Evolutionary conservation across 2,329 filamentous ascomycete species (phyloP).

Genomic region (Neophaeococcomyces mojaviensis): DNA sequence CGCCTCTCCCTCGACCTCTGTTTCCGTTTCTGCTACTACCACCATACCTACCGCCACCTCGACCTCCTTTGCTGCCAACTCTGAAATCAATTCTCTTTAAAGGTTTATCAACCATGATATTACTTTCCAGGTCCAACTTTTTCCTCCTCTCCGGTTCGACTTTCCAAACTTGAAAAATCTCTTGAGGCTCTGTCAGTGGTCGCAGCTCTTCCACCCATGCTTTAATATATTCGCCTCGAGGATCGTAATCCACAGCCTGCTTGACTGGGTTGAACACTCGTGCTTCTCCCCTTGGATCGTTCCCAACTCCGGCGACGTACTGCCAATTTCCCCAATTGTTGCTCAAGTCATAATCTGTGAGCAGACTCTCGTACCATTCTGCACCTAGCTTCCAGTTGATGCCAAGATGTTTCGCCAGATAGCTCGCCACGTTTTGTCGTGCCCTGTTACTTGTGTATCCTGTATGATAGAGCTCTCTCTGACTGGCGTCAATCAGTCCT

Average conservation of each 20-base stretch:
- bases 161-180: constrained; percentile 66
- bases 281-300: constrained; percentile 64
- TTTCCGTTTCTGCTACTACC: constrained; percentile 19
- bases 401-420: constrained; percentile 62
- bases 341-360: constrained; percentile 68
- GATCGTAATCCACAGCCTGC: constrained; percentile 71
- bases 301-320: constrained; percentile 71
- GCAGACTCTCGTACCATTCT: constrained; percentile 71
- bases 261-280: constrained; percentile 78
- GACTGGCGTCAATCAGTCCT: constrained; percentile 68
- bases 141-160: constrained; percentile 52
- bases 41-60: constrained; percentile 26
- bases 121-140: constrained; percentile 47
- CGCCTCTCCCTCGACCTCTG: constrained; percentile 15
- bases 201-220: constrained; percentile 64
- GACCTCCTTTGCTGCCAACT: constrained; percentile 39
- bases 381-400: constrained; percentile 76
- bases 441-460: constrained; percentile 73
- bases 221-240: constrained; percentile 60
- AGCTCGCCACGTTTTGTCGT: constrained; percentile 68
- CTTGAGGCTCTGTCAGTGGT: constrained; percentile 35
- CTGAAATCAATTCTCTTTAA: constrained; percentile 58
- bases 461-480: constrained; percentile 65
- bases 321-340: constrained; percentile 81
- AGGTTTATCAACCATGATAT: constrained; percentile 61